phyloP scores from a whole-genome alignment of 148 eudicot species.

The Chenopodium quinoa region DNA sequence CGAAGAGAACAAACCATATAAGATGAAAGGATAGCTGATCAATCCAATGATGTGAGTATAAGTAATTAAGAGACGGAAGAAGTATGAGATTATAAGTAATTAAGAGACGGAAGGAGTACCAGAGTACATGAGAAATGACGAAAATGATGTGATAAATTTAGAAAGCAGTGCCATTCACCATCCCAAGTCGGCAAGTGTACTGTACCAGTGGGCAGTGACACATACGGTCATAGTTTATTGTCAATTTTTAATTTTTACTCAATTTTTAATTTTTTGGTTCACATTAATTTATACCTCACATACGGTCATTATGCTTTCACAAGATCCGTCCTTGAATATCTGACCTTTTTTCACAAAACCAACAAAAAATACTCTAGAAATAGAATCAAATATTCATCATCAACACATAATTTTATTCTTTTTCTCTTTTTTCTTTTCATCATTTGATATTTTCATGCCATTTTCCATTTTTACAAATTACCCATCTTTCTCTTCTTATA shows the following conservation, averaged over 20 bases:
- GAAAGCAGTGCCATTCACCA: conserved; percentile 21
- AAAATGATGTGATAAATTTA: background rate
- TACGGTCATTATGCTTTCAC: conserved; percentile 9
- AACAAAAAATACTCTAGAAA: background rate
- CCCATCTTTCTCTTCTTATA: background rate
- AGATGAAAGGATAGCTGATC: too few relatives aligned
- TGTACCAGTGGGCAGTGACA: background rate
- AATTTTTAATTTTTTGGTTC: too few relatives aligned
- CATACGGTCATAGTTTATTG: background rate
- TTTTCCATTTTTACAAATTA: too few relatives aligned
- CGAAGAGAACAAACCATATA: too few relatives aligned
- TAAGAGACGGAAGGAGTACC: too few relatives aligned
- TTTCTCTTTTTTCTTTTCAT: background rate
- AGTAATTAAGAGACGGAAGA: too few relatives aligned
- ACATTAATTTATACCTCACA: background rate
- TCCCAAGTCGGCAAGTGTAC: conserved; percentile 4
- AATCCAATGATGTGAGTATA: too few relatives aligned
- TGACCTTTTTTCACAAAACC: background rate
- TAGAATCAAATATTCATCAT: background rate
- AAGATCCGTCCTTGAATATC: conserved; percentile 30
- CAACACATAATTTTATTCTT: background rate
- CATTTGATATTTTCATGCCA: background rate
- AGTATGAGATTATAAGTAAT: too few relatives aligned
- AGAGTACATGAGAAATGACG: background rate
- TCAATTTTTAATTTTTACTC: background rate